Evolutionary conservation across 257 asterid species (phyloP), one percentile per base, ranked within the genome.

Genomic region (Marsdenia floribunda): DNA sequence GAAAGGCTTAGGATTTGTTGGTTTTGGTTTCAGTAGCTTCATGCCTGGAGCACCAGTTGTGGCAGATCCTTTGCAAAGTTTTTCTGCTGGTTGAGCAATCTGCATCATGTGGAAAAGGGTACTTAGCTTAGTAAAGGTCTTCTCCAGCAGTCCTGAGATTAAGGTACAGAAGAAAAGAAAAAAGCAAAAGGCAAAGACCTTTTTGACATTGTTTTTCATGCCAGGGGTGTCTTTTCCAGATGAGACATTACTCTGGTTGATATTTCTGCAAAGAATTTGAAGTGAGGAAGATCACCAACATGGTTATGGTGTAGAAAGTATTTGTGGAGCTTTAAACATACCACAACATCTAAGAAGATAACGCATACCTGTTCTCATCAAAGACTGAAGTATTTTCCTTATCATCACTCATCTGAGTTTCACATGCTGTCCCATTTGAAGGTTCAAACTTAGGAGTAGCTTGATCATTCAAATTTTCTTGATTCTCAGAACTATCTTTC

Each of bases 1-100:
- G 83, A 95, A 95, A 61, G 99, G 99, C 76, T 90, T 95, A 5
- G 98, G 98, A 58, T 88, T 88, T 71, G 99, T 92, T 50, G 88
- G 87, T 89, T 88, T 95, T 46, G 88, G 90, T 85, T 92, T 95
- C 87, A 81, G 86, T 75, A 78, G 78, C 87, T 90, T 90, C 75
- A 77, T 63, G 57, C 78, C 89, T 60, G 81, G 75, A 75, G 58
- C 75, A 60, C 80, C 80, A 60, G 75, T 77, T 38, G 80, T 72
- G 5, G 83, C 78, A 73, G 77, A 77, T 68, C 77, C 91, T 77
- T 90, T 90, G 74, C 29, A 21, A 38, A 54, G 61, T 67, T 81
- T 78, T 80, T 82, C 87, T 50, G 49, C 78, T 70, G 79, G 76
- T 81, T 80, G 85, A 72, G 75, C 74, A 78, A 68, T 85, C 97